Evolutionary conservation across 257 asterid species (phyloP), one percentile per base, ranked within the genome.

Genomic region (Fraxinus pennsylvanica): DNA sequence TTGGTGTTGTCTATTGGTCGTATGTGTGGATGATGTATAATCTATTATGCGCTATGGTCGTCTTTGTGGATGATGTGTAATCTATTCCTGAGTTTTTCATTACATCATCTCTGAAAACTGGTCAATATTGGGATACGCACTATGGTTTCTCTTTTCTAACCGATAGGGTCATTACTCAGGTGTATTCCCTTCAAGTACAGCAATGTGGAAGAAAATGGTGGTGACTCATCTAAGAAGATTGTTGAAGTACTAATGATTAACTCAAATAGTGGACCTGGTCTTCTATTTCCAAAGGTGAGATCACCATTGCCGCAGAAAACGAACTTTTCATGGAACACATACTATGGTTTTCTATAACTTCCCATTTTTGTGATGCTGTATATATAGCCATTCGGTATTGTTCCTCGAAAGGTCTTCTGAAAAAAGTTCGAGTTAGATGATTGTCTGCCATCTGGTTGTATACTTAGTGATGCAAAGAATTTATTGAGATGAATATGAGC

Each of bases 261-360:
- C 84, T 94, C 98, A 81, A 87, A 89, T 74, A 91, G 97, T 77
- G 98, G 98, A 67, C 96, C 97, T 79, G 98, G 98, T 80, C 97
- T 94, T 81, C 88, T 94, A 22, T 94, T 94, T 81, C 98, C 98
- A 6, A 94, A 94, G 97, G 98, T 94, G 83, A 83, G 86, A 65
- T 52, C 73, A 17, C 68, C 30, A 5, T 61, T 61, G 68, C 4
- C 1, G 17, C 54, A 12, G 54, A 39, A 13, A 45, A 45, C 4
- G 0, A 10, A 13, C 19, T 45, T 45, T 45, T 45, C 54, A 45
- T 45, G 19, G 6, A 45, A 19, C 54, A 45, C 4, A 2, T 3
- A 12, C 52, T 43, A 43, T 12, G 5, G 17, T 43, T 43, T 43
- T 13, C 17, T 39, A 39, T 39, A 5, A 1, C 45, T 39, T 39